Evolutionary conservation across 345 rosid genomes (phyloP).

Genomic region (Acer campestre): DNA sequence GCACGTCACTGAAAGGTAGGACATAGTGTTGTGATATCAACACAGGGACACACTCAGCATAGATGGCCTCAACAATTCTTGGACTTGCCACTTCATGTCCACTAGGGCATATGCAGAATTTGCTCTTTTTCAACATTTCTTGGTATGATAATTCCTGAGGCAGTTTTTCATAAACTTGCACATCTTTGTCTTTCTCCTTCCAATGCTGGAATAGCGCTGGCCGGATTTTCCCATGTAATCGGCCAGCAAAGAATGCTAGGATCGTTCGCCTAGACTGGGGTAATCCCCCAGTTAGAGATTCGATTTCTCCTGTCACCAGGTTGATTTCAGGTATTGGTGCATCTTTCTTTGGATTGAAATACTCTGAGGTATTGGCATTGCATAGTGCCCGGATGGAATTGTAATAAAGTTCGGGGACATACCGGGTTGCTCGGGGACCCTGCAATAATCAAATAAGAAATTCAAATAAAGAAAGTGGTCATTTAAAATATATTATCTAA

Average conservation of each 20-base stretch:
- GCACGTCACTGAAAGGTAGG: conserved; percentile 60
- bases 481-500: too few relatives aligned
- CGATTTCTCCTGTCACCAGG: conserved; percentile 39
- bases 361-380: conserved; percentile 61
- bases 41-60: conserved; percentile 65
- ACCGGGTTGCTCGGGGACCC: conserved; percentile 68
- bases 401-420: conserved; percentile 44
- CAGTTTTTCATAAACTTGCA: conserved; percentile 50
- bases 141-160: conserved; percentile 44
- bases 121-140: conserved; percentile 44
- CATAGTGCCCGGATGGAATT: conserved; percentile 53
- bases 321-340: conserved; percentile 61
- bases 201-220: conserved; percentile 43
- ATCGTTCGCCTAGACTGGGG: conserved; percentile 34
- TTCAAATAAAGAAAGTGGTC: too few relatives aligned
- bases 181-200: conserved; percentile 44
- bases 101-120: conserved; percentile 63
- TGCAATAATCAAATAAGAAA: conserved; percentile 13
- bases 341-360: conserved; percentile 47
- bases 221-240: conserved; percentile 43
- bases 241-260: conserved; percentile 53
- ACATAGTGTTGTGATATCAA: conserved; percentile 57
- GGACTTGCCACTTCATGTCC: conserved; percentile 62
- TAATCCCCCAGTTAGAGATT: conserved; percentile 14
- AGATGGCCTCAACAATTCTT: conserved; percentile 64